These are phyloP conservation scores for Fermentozyma sake DNA, from an alignment of 1,139 yeast species.

Conservation along the genomic window DNA sequence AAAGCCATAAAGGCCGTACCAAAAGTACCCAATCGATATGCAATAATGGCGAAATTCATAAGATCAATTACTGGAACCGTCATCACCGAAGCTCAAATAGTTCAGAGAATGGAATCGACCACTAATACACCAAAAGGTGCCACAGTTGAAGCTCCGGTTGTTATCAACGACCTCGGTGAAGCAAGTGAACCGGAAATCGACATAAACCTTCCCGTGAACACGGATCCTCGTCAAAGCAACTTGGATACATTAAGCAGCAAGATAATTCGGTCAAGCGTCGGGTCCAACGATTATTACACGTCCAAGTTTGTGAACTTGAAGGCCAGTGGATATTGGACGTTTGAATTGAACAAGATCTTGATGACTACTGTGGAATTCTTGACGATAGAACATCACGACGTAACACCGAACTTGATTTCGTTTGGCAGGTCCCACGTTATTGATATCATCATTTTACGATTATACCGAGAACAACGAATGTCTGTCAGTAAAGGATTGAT, in stretches of 20 bases:
- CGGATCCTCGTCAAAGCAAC: too few species aligned
- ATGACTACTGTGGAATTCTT: constrained; percentile 13
- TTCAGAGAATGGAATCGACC: not conserved
- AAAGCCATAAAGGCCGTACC: constrained; percentile 1
- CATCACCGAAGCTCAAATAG: not conserved
- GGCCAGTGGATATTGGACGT: constrained; percentile 11
- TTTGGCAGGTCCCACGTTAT: not conserved
- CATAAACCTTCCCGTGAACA: too few species aligned
- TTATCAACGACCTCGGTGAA: too few species aligned
- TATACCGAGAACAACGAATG: constrained; percentile 2
- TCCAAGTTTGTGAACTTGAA: constrained; percentile 5
- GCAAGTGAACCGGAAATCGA: too few species aligned
- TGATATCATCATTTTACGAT: constrained; percentile 1
- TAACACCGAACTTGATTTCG: constrained; percentile 1
- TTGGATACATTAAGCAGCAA: too few species aligned
- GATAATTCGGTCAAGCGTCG: too few species aligned
- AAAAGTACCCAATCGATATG: not conserved
- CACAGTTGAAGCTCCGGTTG: too few species aligned
- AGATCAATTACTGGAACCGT: constrained; percentile 1
- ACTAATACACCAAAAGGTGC: too few species aligned
- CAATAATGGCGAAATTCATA: constrained; percentile 1
- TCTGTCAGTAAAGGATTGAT: constrained; percentile 4
- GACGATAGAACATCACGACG: constrained; percentile 3
- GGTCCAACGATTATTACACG: constrained; percentile 11
- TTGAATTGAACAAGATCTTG: constrained; percentile 10